Conservation (phyloP, 768 basidiomycete species). For the Fomitopsis pulvina region DNA sequence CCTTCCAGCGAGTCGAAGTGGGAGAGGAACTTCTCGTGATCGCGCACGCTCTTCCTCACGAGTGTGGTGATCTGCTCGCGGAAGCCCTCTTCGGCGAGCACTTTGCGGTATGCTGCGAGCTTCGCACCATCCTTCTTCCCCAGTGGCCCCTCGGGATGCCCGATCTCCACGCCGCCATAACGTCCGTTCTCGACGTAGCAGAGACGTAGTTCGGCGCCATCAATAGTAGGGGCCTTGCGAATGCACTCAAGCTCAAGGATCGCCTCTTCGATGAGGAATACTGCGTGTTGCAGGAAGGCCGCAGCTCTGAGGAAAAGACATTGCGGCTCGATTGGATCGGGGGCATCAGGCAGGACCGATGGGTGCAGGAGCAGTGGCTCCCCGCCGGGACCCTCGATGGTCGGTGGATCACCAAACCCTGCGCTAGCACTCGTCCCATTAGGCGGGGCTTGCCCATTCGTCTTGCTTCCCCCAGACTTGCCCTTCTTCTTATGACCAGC, state of each 20-base stretch:
- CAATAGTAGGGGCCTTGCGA: constrained; percentile 46
- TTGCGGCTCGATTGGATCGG: constrained; percentile 84
- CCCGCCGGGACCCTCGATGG: constrained; percentile 40
- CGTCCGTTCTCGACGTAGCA: constrained; percentile 69
- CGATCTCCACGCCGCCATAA: constrained; percentile 84
- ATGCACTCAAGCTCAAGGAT: constrained; percentile 69
- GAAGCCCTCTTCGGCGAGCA: constrained; percentile 48
- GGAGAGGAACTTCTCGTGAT: constrained; percentile 77
- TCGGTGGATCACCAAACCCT: constrained; percentile 29
- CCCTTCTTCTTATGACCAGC: constrained; percentile 48
- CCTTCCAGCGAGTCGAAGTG: constrained; percentile 77
- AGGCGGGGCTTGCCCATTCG: constrained; percentile 61
- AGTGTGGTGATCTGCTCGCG: constrained; percentile 53
- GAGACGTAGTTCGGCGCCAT: constrained; percentile 71
- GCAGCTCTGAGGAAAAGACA: constrained; percentile 79
- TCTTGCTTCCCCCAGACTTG: constrained; percentile 29
- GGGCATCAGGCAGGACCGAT: constrained; percentile 69
- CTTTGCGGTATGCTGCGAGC: constrained; percentile 53
- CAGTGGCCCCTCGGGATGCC: constrained; percentile 72
- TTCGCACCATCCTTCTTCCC: constrained; percentile 55
- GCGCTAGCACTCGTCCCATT: constrained; percentile 49
- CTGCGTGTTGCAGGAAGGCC: constrained; percentile 74
- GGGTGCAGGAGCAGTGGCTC: constrained; percentile 57
- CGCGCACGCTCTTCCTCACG: constrained; percentile 71
- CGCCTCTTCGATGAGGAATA: constrained; percentile 66